These are phyloP conservation scores for Metarhizium sp. DNA, from an alignment of 2,329 filamentous ascomycete species.

Conservation along the genomic window DNA sequence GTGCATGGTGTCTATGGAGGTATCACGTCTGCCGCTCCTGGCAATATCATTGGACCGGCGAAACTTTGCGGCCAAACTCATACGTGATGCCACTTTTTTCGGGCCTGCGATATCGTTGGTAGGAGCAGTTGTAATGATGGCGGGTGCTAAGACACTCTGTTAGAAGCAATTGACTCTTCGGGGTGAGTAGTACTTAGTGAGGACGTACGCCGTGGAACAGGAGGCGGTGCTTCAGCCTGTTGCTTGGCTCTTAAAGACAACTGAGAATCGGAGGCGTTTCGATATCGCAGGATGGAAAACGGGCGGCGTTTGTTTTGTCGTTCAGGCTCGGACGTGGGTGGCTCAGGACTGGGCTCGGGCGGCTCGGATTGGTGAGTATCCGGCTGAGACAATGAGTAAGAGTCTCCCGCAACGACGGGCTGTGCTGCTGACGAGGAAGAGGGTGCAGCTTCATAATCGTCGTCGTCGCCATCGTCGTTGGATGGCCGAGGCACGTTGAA, in stretches of 20 bases:
- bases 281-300: slow-evolving; percentile 69
- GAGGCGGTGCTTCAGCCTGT: slow-evolving; percentile 49
- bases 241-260: slow-evolving; percentile 67
- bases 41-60: slow-evolving; percentile 42
- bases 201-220: slow-evolving; percentile 47
- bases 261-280: slow-evolving; percentile 89
- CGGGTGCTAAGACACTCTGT: slow-evolving; percentile 37
- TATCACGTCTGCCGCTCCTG: slow-evolving; percentile 16
- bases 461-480: slow-evolving; percentile 14
- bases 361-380: slow-evolving; percentile 22
- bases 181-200: slow-evolving; percentile 2
- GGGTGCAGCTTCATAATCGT: slow-evolving; percentile 13
- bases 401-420: slow-evolving; percentile 4
- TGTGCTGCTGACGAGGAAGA: slow-evolving; percentile 7
- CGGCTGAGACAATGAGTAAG: slow-evolving; percentile 11
- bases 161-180: neutral
- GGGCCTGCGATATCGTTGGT: slow-evolving; percentile 52
- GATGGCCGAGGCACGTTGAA: slow-evolving; percentile 20
- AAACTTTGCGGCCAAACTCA: slow-evolving; percentile 43
- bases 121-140: slow-evolving; percentile 88
- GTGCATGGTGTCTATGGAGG: neutral
- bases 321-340: slow-evolving; percentile 23
- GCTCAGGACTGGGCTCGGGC: slow-evolving; percentile 31
- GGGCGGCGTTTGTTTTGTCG: slow-evolving; percentile 43
- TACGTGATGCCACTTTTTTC: slow-evolving; percentile 46